Conservation (phyloP, 2,329 filamentous ascomycete genomes). For the Zarea fungicola region DNA sequence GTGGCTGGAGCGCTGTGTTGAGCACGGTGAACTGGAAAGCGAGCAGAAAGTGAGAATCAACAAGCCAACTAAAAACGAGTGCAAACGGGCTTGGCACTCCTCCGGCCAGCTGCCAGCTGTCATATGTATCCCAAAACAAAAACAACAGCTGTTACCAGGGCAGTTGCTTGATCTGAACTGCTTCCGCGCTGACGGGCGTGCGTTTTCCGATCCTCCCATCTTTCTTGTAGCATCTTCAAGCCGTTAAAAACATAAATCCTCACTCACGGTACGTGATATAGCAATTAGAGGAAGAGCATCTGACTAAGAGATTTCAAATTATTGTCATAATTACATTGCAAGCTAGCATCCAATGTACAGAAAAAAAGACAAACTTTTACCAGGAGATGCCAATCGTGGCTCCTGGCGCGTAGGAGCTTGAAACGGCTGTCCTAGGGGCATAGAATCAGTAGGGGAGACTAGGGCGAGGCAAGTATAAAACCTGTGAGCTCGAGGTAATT, state of each 20-base stretch:
- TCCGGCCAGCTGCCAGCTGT: not conserved
- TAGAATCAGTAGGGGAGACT: slow-evolving; percentile 14
- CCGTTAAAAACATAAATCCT: too few relatives aligned
- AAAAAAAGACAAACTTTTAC: not conserved
- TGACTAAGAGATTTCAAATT: not conserved
- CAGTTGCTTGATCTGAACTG: too few relatives aligned
- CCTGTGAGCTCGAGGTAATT: slow-evolving; percentile 11
- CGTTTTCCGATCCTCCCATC: too few relatives aligned
- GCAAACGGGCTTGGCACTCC: slow-evolving; percentile 3
- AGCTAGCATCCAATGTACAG: not conserved
- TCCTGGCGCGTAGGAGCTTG: slow-evolving; percentile 1
- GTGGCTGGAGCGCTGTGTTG: not conserved
- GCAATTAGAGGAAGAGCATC: too few relatives aligned
- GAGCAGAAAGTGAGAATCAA: slow-evolving; percentile 12
- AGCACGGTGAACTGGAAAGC: slow-evolving; percentile 1
- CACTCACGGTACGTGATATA: too few relatives aligned
- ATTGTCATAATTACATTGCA: not conserved
- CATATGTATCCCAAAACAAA: too few relatives aligned
- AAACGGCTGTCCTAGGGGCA: slow-evolving; percentile 13
- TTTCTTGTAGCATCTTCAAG: too few relatives aligned
- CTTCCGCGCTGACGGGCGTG: too few relatives aligned
- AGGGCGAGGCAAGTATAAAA: slow-evolving; percentile 13
- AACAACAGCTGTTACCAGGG: too few relatives aligned
- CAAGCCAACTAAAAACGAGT: not conserved
- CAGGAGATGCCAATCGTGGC: slow-evolving; percentile 7